A percentile compares a stretch with the other conserved stretches of the same genome.
These are phyloP conservation scores for Phytophthora hybrid DNA, from an alignment of 352 stramenopile species.

Conservation along the genomic window DNA sequence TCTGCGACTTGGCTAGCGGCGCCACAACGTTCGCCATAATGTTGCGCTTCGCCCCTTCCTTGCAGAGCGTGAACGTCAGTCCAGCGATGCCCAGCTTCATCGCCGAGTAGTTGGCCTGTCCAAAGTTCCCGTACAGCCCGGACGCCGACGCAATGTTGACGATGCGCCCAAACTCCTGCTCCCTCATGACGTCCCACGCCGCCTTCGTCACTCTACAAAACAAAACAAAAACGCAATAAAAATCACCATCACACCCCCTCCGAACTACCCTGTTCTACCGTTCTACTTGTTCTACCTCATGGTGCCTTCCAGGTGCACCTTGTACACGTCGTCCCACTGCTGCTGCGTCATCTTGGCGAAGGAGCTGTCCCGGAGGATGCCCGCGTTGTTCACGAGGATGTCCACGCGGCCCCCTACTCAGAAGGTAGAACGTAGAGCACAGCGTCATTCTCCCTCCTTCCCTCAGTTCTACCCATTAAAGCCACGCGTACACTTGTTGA, in stretches of 20 bases:
- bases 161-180: conserved; percentile 87
- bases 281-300: conserved; percentile 52
- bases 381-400: conserved; percentile 95
- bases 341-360: conserved; percentile 89
- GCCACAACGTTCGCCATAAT: conserved; percentile 86
- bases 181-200: conserved; percentile 78
- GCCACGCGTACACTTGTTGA: conserved; percentile 73
- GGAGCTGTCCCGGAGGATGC: conserved; percentile 89
- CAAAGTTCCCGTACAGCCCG: conserved; percentile 91
- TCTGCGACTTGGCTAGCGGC: conserved; percentile 85
- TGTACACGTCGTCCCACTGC: conserved; percentile 86
- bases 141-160: conserved; percentile 86
- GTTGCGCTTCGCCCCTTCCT: conserved; percentile 82
- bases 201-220: conserved; percentile 71
- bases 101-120: conserved; percentile 90
- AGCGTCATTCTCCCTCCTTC: background rate
- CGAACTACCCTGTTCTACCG: background rate
- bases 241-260: conserved; percentile 1
- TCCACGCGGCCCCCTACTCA: conserved; percentile 83
- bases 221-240: background rate
- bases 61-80: conserved; percentile 90
- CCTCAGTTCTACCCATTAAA: background rate
- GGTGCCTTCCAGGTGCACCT: conserved; percentile 87
- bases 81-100: conserved; percentile 94
- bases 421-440: background rate